phyloP scores from a whole-genome alignment of 1,139 yeast species.

The Pichia sp. region DNA sequence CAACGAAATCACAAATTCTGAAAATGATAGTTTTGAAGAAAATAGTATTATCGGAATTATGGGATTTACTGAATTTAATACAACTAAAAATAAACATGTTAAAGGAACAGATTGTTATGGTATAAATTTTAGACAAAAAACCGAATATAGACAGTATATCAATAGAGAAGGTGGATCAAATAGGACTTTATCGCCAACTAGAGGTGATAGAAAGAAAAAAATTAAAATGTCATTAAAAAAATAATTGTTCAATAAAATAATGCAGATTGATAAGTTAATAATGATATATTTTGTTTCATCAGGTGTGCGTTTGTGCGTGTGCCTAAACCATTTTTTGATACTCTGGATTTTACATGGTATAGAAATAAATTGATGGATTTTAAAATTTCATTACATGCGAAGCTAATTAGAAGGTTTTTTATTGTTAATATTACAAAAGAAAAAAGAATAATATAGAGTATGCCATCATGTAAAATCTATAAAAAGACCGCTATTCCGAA shows the following conservation, averaged over 20 bases:
- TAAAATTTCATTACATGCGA: too few relatives aligned
- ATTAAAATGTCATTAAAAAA: conserved; percentile 11
- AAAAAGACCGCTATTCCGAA: too few relatives aligned
- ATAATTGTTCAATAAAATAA: neutral
- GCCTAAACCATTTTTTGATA: too few relatives aligned
- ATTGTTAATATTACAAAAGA: too few relatives aligned
- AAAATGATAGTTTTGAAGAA: neutral
- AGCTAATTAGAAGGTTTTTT: too few relatives aligned
- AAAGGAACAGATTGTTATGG: conserved; percentile 46
- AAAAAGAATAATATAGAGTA: too few relatives aligned
- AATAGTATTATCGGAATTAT: conserved; percentile 39
- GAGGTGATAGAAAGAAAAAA: conserved; percentile 20
- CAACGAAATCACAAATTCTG: neutral
- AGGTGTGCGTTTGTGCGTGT: too few relatives aligned
- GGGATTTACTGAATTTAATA: conserved; percentile 60
- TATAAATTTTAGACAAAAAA: conserved; percentile 34
- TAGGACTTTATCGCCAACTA: conserved; percentile 50
- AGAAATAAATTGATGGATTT: too few relatives aligned
- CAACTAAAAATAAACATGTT: conserved; percentile 58
- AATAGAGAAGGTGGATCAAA: conserved; percentile 58
- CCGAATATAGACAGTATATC: conserved; percentile 62
- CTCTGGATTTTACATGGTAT: too few relatives aligned
- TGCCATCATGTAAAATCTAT: too few relatives aligned
- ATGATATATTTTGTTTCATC: too few relatives aligned
- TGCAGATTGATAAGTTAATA: too few relatives aligned